Percentiles rank a stretch among this genome's conserved stretches.
These are phyloP conservation scores for Termitomyces heimii DNA, from an alignment of 768 basidiomycete genomes.

Conservation along the genomic window DNA sequence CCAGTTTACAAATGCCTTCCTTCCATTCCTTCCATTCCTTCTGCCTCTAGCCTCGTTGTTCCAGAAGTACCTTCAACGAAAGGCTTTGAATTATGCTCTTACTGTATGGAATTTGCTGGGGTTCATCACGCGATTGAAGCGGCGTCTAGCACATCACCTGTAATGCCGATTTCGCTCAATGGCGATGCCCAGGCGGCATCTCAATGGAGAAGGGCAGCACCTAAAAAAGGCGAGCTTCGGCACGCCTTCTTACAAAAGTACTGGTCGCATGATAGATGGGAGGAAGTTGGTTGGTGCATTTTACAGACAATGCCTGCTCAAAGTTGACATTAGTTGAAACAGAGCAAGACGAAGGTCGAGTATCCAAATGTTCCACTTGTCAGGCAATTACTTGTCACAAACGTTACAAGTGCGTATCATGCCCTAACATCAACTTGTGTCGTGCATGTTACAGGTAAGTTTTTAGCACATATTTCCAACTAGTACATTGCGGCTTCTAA, in stretches of 20 bases:
- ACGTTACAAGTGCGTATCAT: slow-evolving; percentile 83
- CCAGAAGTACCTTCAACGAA: slow-evolving; percentile 13
- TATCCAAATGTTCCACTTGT: slow-evolving; percentile 80
- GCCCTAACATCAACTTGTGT: slow-evolving; percentile 76
- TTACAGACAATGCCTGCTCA: not conserved
- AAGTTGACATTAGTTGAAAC: slow-evolving; percentile 11
- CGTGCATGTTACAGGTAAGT: slow-evolving; percentile 74
- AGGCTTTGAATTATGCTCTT: slow-evolving; percentile 83
- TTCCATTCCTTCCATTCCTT: slow-evolving; percentile 36
- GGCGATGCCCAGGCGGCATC: slow-evolving; percentile 48
- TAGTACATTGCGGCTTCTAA: not conserved
- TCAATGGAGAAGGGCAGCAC: slow-evolving; percentile 63
- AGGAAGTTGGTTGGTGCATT: slow-evolving; percentile 69
- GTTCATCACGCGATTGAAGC: slow-evolving; percentile 70
- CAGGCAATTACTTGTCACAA: slow-evolving; percentile 49
- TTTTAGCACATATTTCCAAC: not conserved
- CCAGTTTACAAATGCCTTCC: slow-evolving; percentile 37
- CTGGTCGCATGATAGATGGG: slow-evolving; percentile 83
- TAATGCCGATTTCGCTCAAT: slow-evolving; percentile 37
- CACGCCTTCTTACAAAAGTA: slow-evolving; percentile 86
- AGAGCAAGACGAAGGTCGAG: slow-evolving; percentile 65
- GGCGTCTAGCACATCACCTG: slow-evolving; percentile 42
- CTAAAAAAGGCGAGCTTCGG: slow-evolving; percentile 71
- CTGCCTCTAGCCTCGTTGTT: slow-evolving; percentile 20
- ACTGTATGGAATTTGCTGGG: slow-evolving; percentile 74